Conservation (phyloP, 495 filamentous ascomycete genomes). For the Hypomontagnella monticulosa region DNA sequence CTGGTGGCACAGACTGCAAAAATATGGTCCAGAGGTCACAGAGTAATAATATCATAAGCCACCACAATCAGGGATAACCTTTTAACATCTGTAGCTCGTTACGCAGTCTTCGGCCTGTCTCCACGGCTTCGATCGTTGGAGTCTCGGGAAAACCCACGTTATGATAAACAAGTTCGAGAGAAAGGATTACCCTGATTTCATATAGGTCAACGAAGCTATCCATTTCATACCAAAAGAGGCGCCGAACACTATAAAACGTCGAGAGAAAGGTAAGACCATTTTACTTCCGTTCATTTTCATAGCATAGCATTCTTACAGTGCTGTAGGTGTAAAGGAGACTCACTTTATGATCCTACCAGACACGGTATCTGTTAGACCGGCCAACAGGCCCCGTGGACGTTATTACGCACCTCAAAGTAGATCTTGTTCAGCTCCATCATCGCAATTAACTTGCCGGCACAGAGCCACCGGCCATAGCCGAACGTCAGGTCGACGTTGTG, state of each 20-base stretch:
- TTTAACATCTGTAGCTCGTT: constrained; percentile 31
- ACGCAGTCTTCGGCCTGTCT: constrained; percentile 36
- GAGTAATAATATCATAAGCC: constrained; percentile 15
- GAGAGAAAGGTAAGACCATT: neutral
- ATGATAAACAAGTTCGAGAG: constrained; percentile 32
- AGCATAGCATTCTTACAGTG: no score
- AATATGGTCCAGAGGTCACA: neutral
- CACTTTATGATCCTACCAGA: no score
- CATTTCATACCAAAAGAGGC: neutral
- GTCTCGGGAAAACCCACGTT: constrained; percentile 27
- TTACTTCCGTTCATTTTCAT: no score
- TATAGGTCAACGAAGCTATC: constrained; percentile 22
- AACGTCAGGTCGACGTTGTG: no score
- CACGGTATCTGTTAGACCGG: no score
- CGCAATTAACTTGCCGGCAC: no score
- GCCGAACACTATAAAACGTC: constrained; percentile 1
- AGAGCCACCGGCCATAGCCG: no score
- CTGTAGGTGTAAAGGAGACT: no score
- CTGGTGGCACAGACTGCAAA: neutral
- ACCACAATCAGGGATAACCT: constrained; percentile 2
- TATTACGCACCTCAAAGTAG: no score
- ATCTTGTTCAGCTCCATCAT: no score
- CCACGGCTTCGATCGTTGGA: constrained; percentile 17
- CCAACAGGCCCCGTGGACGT: no score
- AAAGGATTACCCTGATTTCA: constrained; percentile 24